Conservation (phyloP, 2,329 filamentous ascomycete genomes). For the Thermoascus crustaceus region DNA sequence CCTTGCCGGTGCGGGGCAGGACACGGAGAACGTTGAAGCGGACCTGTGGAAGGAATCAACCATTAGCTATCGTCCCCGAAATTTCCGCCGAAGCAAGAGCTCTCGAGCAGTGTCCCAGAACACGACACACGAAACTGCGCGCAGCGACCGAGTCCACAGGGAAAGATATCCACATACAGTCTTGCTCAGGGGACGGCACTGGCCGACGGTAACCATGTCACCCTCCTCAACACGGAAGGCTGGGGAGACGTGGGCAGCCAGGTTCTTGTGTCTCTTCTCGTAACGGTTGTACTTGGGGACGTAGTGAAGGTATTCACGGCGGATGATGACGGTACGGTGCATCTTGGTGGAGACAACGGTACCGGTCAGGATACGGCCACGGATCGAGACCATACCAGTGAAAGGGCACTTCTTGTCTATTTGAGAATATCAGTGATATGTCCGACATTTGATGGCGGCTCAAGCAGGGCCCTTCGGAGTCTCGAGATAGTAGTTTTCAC, state of each 20-base stretch:
- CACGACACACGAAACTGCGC: too few species aligned
- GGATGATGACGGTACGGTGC: constrained; percentile 99
- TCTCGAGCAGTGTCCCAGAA: too few species aligned
- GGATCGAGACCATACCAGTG: constrained; percentile 98
- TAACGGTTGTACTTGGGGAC: constrained; percentile 99
- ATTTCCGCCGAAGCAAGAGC: too few species aligned
- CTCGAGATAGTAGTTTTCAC: too few species aligned
- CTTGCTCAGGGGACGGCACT: constrained; percentile 99
- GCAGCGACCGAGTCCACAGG: too few species aligned
- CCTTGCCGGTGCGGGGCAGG: constrained; percentile 92
- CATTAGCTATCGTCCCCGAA: too few species aligned
- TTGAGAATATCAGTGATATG: constrained; percentile 15
- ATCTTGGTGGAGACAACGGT: constrained; percentile 99
- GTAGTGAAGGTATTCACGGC: constrained; percentile 99
- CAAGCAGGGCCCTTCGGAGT: not conserved
- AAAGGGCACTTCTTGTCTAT: constrained; percentile 99
- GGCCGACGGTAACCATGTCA: constrained; percentile 98
- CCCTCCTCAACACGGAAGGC: constrained; percentile 99
- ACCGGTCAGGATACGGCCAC: constrained; percentile 98
- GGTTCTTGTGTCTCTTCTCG: constrained; percentile 99
- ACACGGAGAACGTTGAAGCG: constrained; percentile 99
- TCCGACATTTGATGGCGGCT: not conserved
- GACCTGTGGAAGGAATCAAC: constrained; percentile 49
- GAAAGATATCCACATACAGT: constrained; percentile 62
- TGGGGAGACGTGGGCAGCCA: constrained; percentile 95